Evolutionary conservation across 2,329 filamentous ascomycete genomes (phyloP).

Genomic region (Trematosphaeria pertusa): DNA sequence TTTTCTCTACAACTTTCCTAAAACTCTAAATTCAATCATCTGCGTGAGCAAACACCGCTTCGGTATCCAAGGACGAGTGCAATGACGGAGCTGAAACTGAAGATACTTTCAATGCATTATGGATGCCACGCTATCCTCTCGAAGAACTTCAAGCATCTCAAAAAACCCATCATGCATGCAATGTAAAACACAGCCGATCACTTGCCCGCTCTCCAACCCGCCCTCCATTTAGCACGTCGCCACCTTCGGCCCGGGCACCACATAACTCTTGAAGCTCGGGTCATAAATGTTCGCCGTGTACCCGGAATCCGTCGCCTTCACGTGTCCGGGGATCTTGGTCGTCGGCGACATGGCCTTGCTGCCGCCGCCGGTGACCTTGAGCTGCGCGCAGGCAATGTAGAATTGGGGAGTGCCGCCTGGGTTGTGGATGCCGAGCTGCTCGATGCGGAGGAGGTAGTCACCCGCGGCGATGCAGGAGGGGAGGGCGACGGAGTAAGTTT

Average conservation of each 20-base stretch:
- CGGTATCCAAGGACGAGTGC: too few relatives aligned
- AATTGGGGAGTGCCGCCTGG: slow-evolving; percentile 40
- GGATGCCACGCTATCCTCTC: too few relatives aligned
- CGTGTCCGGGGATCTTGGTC: slow-evolving; percentile 44
- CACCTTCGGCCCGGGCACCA: slow-evolving; percentile 45
- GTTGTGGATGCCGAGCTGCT: slow-evolving; percentile 58
- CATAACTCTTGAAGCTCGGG: slow-evolving; percentile 44
- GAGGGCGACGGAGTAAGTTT: slow-evolving; percentile 47
- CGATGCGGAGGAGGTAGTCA: slow-evolving; percentile 57
- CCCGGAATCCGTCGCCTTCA: slow-evolving; percentile 43
- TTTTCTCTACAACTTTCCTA: too few relatives aligned
- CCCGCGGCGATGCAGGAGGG: slow-evolving; percentile 52
- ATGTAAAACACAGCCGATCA: too few relatives aligned
- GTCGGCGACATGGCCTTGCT: slow-evolving; percentile 29
- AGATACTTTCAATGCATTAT: too few relatives aligned
- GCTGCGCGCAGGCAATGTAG: slow-evolving; percentile 54
- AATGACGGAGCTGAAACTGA: too few relatives aligned
- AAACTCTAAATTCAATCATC: too few relatives aligned
- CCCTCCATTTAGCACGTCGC: slow-evolving; percentile 46
- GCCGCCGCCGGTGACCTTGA: slow-evolving; percentile 53
- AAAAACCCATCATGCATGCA: too few relatives aligned
- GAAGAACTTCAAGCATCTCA: too few relatives aligned
- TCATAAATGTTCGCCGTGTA: slow-evolving; percentile 50
- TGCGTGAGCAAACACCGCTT: too few relatives aligned
- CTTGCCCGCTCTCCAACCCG: too few relatives aligned